Conservation (phyloP, 805 yeast genomes). For the Suhomyces vadensis region DNA sequence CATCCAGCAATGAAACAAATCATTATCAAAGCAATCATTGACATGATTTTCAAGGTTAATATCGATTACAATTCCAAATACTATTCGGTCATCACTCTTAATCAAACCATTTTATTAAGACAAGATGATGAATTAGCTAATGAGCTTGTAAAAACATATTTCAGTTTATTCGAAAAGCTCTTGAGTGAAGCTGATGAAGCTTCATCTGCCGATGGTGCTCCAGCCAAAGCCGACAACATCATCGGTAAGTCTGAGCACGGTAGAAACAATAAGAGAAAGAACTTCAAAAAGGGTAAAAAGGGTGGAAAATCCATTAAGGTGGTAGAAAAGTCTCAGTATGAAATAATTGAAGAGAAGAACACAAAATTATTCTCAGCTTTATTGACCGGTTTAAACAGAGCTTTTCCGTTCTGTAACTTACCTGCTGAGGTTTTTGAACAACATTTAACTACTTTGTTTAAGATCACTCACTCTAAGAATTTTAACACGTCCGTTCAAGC, state of each 20-base stretch:
- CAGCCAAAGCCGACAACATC: constrained; percentile 35
- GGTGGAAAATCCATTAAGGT: constrained; percentile 80
- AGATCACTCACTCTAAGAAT: constrained; percentile 90
- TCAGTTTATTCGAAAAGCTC: constrained; percentile 81
- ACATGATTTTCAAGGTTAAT: constrained; percentile 69
- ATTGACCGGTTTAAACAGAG: constrained; percentile 92
- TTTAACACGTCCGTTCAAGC: constrained; percentile 95
- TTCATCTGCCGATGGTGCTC: constrained; percentile 34
- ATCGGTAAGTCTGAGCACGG: constrained; percentile 59
- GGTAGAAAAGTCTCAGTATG: constrained; percentile 60
- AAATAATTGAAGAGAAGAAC: constrained; percentile 73
- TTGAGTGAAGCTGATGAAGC: constrained; percentile 65
- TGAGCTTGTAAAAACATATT: constrained; percentile 76
- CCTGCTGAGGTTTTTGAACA: constrained; percentile 67
- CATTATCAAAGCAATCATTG: constrained; percentile 76
- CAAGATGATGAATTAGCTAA: constrained; percentile 82
- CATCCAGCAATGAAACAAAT: constrained; percentile 96
- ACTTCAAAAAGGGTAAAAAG: constrained; percentile 77
- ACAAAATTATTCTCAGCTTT: constrained; percentile 85
- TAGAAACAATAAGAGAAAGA: constrained; percentile 59
- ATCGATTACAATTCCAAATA: constrained; percentile 83
- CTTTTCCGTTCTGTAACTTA: constrained; percentile 86
- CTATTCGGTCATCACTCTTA: constrained; percentile 82
- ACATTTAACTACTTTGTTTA: constrained; percentile 82
- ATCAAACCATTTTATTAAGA: constrained; percentile 86